Evolutionary conservation across 805 yeast species (phyloP).

Genomic region (Wickerhamomyces ciferrii): DNA sequence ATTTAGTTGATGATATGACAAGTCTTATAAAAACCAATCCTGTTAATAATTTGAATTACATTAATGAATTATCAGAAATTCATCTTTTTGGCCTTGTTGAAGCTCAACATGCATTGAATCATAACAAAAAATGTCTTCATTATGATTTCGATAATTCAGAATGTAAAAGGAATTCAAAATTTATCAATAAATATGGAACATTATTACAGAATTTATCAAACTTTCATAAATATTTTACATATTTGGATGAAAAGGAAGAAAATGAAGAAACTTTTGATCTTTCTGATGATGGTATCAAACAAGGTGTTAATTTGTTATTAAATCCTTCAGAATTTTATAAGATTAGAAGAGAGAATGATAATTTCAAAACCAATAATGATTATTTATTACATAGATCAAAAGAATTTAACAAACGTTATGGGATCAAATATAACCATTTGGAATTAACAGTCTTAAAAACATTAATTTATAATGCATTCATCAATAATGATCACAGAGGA

Average conservation of each 20-base stretch:
- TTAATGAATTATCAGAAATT: slow-evolving; percentile 27
- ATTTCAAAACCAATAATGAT: slow-evolving; percentile 14
- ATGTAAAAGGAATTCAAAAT: slow-evolving; percentile 54
- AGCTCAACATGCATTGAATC: slow-evolving; percentile 44
- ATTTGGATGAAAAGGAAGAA: slow-evolving; percentile 26
- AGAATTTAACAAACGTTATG: slow-evolving; percentile 14
- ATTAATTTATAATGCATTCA: slow-evolving; percentile 35
- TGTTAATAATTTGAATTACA: slow-evolving; percentile 21
- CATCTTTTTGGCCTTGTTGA: slow-evolving; percentile 48
- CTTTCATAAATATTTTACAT: slow-evolving; percentile 39
- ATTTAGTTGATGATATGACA: slow-evolving; percentile 21
- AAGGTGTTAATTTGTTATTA: slow-evolving; percentile 29
- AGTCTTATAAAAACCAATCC: slow-evolving; percentile 22
- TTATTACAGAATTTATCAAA: slow-evolving; percentile 28
- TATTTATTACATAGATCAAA: slow-evolving; percentile 11
- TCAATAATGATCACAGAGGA: slow-evolving; percentile 19
- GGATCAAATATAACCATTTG: slow-evolving; percentile 15
- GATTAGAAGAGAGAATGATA: slow-evolving; percentile 15
- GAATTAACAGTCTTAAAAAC: slow-evolving; percentile 29
- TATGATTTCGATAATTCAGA: slow-evolving; percentile 65
- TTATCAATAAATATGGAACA: slow-evolving; percentile 38
- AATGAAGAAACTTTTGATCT: slow-evolving; percentile 32
- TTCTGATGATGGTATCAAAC: slow-evolving; percentile 36
- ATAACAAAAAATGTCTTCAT: slow-evolving; percentile 64
- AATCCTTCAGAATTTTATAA: slow-evolving; percentile 13